These are phyloP conservation scores for Cryptococcus wingfieldii DNA, from an alignment of 1,284 basidiomycete species.

Conservation along the genomic window DNA sequence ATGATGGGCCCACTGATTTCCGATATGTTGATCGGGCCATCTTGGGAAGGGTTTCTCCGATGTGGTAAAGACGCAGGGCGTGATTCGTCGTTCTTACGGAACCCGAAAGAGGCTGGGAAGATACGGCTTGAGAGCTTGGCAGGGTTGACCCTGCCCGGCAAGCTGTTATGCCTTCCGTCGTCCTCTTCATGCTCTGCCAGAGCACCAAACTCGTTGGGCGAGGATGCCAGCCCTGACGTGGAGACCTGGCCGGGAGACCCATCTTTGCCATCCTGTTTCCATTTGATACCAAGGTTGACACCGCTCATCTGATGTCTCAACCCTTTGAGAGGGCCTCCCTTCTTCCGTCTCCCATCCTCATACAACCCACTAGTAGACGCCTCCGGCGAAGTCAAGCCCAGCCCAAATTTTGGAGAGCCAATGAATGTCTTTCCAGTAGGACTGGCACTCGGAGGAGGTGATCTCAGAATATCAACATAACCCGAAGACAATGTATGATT, in stretches of 20 bases:
- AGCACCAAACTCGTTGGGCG: constrained; percentile 10
- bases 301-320: constrained; percentile 22
- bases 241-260: constrained; percentile 2
- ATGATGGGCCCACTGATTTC: constrained; percentile 7
- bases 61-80: background rate
- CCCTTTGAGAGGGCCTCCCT: constrained; percentile 16
- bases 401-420: background rate
- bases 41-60: constrained; percentile 9
- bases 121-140: constrained; percentile 9
- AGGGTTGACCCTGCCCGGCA: constrained; percentile 1
- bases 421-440: background rate
- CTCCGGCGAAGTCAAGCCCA: constrained; percentile 1
- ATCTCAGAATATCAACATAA: constrained; percentile 20
- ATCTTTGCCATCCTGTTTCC: constrained; percentile 10
- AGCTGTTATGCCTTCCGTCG: background rate
- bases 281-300: constrained; percentile 13
- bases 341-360: constrained; percentile 8
- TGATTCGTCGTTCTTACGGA: constrained; percentile 7
- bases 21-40: constrained; percentile 5
- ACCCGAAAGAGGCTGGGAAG: constrained; percentile 9
- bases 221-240: background rate
- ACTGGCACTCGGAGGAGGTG: constrained; percentile 6
- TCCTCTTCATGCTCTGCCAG: background rate
- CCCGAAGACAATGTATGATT: constrained; percentile 32
- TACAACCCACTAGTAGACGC: background rate